Conservation (phyloP, 441 rosid species). For the Adansonia rubrostipa region DNA sequence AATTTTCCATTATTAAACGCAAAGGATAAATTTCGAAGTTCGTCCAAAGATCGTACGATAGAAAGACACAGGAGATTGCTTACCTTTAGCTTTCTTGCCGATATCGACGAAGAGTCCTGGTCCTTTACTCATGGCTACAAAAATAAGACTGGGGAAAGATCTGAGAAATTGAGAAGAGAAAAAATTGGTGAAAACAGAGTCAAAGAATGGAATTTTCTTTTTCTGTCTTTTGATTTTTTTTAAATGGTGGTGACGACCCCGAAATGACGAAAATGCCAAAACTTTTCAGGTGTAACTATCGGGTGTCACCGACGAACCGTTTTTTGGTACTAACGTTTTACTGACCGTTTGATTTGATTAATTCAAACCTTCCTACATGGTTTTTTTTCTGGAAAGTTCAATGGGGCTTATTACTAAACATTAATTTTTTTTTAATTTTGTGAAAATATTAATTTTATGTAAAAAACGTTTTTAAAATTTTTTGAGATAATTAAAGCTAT, state of each 20-base stretch:
- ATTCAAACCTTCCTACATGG: no score
- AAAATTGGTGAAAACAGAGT: conserved; percentile 21
- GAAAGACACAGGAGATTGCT: not conserved
- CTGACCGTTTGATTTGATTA: no score
- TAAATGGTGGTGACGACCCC: not conserved
- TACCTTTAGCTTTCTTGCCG: conserved; percentile 80
- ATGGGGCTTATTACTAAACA: no score
- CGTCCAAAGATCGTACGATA: not conserved
- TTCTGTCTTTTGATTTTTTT: no score
- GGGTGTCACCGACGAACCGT: no score
- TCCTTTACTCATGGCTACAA: conserved; percentile 59
- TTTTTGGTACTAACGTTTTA: no score
- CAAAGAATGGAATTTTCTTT: not conserved
- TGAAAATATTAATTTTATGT: no score
- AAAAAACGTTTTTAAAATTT: no score
- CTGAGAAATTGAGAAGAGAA: not conserved
- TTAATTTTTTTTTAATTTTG: no score
- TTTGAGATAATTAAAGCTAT: no score
- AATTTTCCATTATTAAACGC: not conserved
- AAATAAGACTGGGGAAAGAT: conserved; percentile 26
- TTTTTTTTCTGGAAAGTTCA: no score
- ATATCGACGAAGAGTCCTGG: conserved; percentile 73
- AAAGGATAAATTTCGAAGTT: not conserved
- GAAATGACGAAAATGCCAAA: not conserved
- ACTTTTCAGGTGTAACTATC: no score